A percentile compares a stretch with the other conserved stretches of the same genome.
Evolutionary conservation across 1,284 basidiomycete genomes (phyloP).

Genomic region (Cutaneotrichosporon spelunceum): DNA sequence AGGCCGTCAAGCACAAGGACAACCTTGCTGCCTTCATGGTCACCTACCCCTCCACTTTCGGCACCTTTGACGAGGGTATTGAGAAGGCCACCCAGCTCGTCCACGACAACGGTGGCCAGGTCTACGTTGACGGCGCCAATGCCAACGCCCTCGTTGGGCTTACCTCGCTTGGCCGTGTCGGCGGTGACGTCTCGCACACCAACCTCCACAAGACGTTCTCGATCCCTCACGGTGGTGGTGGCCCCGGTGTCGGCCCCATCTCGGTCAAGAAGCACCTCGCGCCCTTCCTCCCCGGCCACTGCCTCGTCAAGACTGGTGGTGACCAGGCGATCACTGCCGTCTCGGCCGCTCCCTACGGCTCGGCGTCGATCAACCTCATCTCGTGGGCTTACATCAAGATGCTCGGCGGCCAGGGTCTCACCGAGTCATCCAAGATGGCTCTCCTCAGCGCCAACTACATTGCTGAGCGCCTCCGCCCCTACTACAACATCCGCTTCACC

Average conservation of each 20-base stretch:
- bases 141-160: constrained; percentile 93
- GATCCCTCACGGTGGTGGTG: constrained; percentile 92
- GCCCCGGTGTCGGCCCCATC: constrained; percentile 87
- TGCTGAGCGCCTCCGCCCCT: constrained; percentile 74
- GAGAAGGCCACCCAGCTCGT: constrained; percentile 89
- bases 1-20: constrained; percentile 87
- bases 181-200: constrained; percentile 95
- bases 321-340: constrained; percentile 78
- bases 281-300: constrained; percentile 92
- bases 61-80: constrained; percentile 92
- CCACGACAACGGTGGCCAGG: constrained; percentile 92
- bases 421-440: constrained; percentile 78
- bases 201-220: constrained; percentile 81
- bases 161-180: constrained; percentile 91
- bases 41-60: constrained; percentile 93
- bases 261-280: constrained; percentile 90
- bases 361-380: constrained; percentile 90
- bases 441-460: constrained; percentile 97
- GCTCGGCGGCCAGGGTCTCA: constrained; percentile 87
- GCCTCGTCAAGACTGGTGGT: constrained; percentile 66
- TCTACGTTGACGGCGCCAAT: constrained; percentile 96
- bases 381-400: constrained; percentile 99
- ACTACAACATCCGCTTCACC: constrained; percentile 86
- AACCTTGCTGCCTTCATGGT: constrained; percentile 96
- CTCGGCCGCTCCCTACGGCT: constrained; percentile 88